Percentiles rank a stretch among this genome's conserved stretches.
phyloP scores from a whole-genome alignment of 1,284 basidiomycete genomes.

The Ganoderma sp. region DNA sequence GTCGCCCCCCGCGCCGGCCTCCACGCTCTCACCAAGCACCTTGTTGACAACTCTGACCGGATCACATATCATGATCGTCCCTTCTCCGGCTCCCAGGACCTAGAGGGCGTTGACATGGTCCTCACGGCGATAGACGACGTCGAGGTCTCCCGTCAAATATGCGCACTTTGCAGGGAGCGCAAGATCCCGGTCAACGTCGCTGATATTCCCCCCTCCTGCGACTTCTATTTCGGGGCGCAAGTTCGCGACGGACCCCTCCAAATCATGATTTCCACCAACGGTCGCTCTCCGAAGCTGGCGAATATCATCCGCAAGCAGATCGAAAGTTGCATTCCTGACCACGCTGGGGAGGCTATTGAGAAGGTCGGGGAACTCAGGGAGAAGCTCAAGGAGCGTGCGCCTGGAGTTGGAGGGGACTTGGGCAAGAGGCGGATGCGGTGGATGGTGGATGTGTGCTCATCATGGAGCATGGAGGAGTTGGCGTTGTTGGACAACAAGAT shows the following conservation, averaged over 20 bases:
- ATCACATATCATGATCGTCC: conserved; percentile 76
- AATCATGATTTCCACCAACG: conserved; percentile 96
- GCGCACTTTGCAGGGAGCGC: conserved; percentile 68
- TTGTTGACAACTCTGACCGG: conserved; percentile 57
- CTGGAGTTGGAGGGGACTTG: conserved; percentile 76
- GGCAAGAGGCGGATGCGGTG: conserved; percentile 88
- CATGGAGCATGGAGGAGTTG: conserved; percentile 83
- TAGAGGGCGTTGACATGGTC: conserved; percentile 83
- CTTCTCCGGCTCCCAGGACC: conserved; percentile 65
- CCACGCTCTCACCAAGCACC: conserved; percentile 59
- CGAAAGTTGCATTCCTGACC: conserved; percentile 70
- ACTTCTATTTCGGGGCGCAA: conserved; percentile 98
- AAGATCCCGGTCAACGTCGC: conserved; percentile 94
- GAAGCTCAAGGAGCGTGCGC: conserved; percentile 73
- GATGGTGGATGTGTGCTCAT: conserved; percentile 92
- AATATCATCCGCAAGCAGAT: conserved; percentile 80
- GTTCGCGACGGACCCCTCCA: conserved; percentile 91
- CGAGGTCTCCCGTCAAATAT: conserved; percentile 73
- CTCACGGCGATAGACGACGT: conserved; percentile 94
- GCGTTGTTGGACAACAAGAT: conserved; percentile 65
- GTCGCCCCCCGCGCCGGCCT: conserved; percentile 67
- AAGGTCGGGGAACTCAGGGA: conserved; percentile 78
- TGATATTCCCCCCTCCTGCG: conserved; percentile 93
- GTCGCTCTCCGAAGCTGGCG: conserved; percentile 91
- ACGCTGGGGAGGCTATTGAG: conserved; percentile 81